Conservation (phyloP, 805 yeast species). For the Tetrapisispora iriomotensis region DNA sequence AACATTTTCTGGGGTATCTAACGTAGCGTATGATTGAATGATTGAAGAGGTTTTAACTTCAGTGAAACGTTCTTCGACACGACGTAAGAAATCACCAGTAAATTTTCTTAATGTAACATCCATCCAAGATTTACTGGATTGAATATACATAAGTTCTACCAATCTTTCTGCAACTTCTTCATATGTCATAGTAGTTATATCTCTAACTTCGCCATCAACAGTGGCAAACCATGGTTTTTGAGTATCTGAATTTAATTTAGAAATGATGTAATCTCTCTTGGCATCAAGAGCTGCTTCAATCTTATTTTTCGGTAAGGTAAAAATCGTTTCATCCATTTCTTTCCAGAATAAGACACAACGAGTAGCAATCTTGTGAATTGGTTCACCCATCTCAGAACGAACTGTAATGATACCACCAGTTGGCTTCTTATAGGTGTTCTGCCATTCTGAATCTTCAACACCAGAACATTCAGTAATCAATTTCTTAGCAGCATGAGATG, state of each 20-base stretch:
- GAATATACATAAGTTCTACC: constrained; percentile 80
- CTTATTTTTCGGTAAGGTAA: constrained; percentile 83
- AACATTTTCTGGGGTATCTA: constrained; percentile 53
- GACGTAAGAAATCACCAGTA: constrained; percentile 75
- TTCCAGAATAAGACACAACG: constrained; percentile 97
- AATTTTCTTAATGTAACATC: constrained; percentile 79
- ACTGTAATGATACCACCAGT: constrained; percentile 97
- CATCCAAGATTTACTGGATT: constrained; percentile 74
- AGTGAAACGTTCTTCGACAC: constrained; percentile 95
- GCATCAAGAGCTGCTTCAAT: constrained; percentile 68
- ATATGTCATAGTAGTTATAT: constrained; percentile 91
- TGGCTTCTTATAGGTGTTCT: constrained; percentile 84
- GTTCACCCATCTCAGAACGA: constrained; percentile 99
- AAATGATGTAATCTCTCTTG: constrained; percentile 80
- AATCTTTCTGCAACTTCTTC: constrained; percentile 80
- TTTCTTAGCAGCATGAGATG: constrained; percentile 87
- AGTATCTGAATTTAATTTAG: constrained; percentile 82
- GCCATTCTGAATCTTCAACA: constrained; percentile 86
- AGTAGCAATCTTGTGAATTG: constrained; percentile 96
- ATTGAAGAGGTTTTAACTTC: constrained; percentile 48
- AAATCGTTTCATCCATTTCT: constrained; percentile 90
- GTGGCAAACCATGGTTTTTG: constrained; percentile 98
- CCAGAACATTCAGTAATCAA: constrained; percentile 88
- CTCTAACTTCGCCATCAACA: constrained; percentile 63
- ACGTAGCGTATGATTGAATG: constrained; percentile 61